Evolutionary conservation across 2,329 filamentous ascomycete species (phyloP), one percentile per base, ranked within the genome.

Genomic region (Sarocladium brachiariae): DNA sequence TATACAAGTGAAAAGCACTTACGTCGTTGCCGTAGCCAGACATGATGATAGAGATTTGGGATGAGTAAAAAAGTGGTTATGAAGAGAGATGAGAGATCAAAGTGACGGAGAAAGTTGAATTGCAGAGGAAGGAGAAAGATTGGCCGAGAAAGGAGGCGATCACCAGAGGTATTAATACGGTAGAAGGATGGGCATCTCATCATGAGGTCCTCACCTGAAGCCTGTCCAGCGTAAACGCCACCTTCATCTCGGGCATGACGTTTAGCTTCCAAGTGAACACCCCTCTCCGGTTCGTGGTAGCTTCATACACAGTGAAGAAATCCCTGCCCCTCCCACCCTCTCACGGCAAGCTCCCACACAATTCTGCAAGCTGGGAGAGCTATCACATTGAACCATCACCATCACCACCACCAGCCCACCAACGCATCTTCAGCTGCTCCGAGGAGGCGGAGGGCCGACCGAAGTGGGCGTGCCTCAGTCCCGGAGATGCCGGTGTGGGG

Each of bases 21-120:
- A 47, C 43, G 43, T 47, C 19, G 43, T 43, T 47, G 43, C 25
- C 25, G 43, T 30, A 49, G 46, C 19, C 31, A 49, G 46, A 49
- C 46, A 49, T 49, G 43, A 19, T 47, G 43, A 47, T n/a, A n/a
- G n/a, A 47, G 43, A 25, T 47, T 47, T 4, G n/a, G 19, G 43
- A 33, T 3, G 13, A 4, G 19, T 31, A 16, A n/a, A n/a, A n/a
- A n/a, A n/a, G n/a, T n/a, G n/a, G n/a, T n/a, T n/a, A n/a, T n/a
- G n/a, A n/a, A n/a, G n/a, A n/a, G n/a, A n/a, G n/a, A n/a, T n/a
- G n/a, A n/a, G n/a, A n/a, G n/a, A n/a, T n/a, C n/a, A n/a, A n/a
- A n/a, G n/a, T n/a, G n/a, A n/a, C n/a, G n/a, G n/a, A n/a, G n/a
- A n/a, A 23, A 45, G 21, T 19, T 45, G 21, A 14, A 45, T 45